Conservation (phyloP, 768 basidiomycete genomes). For the Phylloporus sp. region DNA sequence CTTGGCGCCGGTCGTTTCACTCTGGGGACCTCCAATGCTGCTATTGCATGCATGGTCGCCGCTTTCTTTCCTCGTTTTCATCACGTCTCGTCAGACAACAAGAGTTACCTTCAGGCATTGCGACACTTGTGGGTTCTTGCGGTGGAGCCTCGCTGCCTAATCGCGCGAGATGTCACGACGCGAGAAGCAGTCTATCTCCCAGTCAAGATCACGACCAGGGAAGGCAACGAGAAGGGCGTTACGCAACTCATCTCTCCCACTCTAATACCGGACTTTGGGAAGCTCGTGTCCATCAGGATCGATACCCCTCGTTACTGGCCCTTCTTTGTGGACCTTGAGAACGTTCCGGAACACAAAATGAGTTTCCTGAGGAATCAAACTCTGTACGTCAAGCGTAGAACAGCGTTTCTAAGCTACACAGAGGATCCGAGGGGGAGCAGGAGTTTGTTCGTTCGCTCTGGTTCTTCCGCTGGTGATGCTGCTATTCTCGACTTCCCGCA, state of each 20-base stretch:
- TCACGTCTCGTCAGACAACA: constrained; percentile 76
- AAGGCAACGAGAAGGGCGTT: constrained; percentile 55
- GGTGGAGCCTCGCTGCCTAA: constrained; percentile 87
- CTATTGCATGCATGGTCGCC: constrained; percentile 83
- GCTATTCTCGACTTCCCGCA: constrained; percentile 84
- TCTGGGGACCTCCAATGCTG: constrained; percentile 85
- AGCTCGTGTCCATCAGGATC: constrained; percentile 73
- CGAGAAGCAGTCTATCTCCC: constrained; percentile 89
- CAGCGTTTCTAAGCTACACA: constrained; percentile 89
- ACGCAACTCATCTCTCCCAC: constrained; percentile 89
- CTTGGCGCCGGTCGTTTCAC: constrained; percentile 91
- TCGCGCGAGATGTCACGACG: constrained; percentile 90
- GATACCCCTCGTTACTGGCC: constrained; percentile 97
- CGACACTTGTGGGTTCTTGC: constrained; percentile 96
- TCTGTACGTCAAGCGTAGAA: constrained; percentile 86
- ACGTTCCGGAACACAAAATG: constrained; percentile 61
- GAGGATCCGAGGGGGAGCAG: constrained; percentile 93
- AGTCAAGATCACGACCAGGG: constrained; percentile 77
- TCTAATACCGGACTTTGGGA: constrained; percentile 83
- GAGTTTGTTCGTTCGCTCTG: constrained; percentile 84
- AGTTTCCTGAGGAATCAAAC: constrained; percentile 73
- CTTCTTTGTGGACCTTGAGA: constrained; percentile 73
- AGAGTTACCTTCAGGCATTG: constrained; percentile 85
- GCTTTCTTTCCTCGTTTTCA: constrained; percentile 92
- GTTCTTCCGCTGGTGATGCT: constrained; percentile 77